Evolutionary conservation across 2,329 filamentous ascomycete species (phyloP), one percentile per base, ranked within the genome.

Genomic region (Amylocarpus encephaloides): DNA sequence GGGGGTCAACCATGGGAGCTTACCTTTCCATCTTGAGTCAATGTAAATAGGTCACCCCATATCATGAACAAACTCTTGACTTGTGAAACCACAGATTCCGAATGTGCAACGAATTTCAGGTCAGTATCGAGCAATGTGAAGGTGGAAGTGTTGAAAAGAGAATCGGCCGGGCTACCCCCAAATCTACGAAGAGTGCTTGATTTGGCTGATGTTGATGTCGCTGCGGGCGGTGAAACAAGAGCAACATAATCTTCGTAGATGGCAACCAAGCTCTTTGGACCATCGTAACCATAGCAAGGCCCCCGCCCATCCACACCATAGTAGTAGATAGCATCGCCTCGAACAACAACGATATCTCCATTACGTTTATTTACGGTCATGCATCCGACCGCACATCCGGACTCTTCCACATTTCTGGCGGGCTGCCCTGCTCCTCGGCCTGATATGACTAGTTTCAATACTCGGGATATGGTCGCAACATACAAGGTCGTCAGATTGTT

Each of bases 271-370:
- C 84, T 91, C 71, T 98, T 98, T 6, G 86, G 83, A 5, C 88
- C 86, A 66, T 98, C 92, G 64, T 94, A 97, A 0, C 90, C 90
- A 68, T 88, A 91, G 36, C 89, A 92, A 1, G 89, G 85, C 0
- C 90, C 90, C 52, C 91, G 81, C 0, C 92, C 92, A 51, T 93
- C 86, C 0, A 86, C 71, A 0, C 85, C 87, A 68, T 97, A 98
- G 52, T 88, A 91, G 70, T 97, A 97, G 48, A 98, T 86, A 6
- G 92, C 93, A 76, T 98, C 94, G 59, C 96, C 89, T 53, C 93
- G 77, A 1, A 86, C 93, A n/a, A 98, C 85, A 2, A 98, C 80
- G 16, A 98, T 83, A 57, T 96, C 88, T 5, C 86, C 88, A 0
- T 83, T 86, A 54, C 79, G 77, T 53, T 79, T 81, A 66, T 96